Base-by-base conservation (phyloP, 306 rosid genomes). In the Canavalia ensiformis region DNA sequence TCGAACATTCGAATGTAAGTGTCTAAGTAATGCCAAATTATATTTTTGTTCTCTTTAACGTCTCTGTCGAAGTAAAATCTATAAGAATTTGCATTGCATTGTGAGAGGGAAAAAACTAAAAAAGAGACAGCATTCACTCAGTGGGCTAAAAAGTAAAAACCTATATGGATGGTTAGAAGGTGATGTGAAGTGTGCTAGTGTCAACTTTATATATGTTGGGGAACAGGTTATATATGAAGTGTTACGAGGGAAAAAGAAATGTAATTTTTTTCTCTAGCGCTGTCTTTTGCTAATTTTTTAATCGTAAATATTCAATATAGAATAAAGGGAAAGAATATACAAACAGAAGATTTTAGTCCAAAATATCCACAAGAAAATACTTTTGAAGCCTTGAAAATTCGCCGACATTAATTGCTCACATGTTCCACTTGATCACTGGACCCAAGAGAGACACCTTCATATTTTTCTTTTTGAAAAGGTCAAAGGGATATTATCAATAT, bases 391-490 rank as follows among this genome's bases (percentile, higher is more conserved):
- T 42, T 67, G 52, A 41, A 42, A 41, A 3, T 42, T 52, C n/a
- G 8, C 50, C 42, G 72, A 25, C 72, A 65, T 65, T 65, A 8
- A 18, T 18, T 18, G 25, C 35, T 67, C 54, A 25, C 72, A 47
- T 65, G 71, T 67, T 67, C 54, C 54, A 67, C 35, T 67, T 42
- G 51, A 52, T 42, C 72, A n/a, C 70, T 63, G 70, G 58, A 13
- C 50, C 70, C 70, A 64, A 64, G 46, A 63, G 68, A 34, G 68
- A 9, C 46, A 64, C 72, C 72, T 41, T 66, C 34, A 6, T 68
- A 45, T 28, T 67, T 65, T 67, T 42, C 52, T 42, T 25, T 45
- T 46, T 18, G 44, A 1, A 68, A 68, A 33, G 54, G 55, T 68
- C 55, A 44, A 8, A 44, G 8, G 72, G n/a, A 42, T 67, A 44